A percentile compares a stretch with the other conserved stretches of the same genome.
Evolutionary conservation across 139 green algal genomes (phyloP).

Genomic region (Tetraselmis chui): DNA sequence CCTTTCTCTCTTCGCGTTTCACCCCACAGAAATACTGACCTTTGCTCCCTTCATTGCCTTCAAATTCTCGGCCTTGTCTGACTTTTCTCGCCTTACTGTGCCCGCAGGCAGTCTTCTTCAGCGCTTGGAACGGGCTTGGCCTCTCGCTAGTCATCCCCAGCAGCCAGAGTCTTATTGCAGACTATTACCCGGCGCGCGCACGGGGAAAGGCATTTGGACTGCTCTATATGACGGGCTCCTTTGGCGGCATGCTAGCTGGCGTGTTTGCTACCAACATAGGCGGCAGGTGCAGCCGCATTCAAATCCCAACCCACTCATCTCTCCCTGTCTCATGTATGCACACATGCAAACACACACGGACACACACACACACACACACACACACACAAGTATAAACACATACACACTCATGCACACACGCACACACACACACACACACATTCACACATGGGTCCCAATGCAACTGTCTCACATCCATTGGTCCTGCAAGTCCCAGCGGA

Average conservation of each 20-base stretch:
- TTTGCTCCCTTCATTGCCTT: neutral
- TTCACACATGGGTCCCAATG: too few species aligned
- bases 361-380: too few species aligned
- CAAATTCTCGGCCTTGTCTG: neutral
- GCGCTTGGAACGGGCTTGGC: conserved; percentile 60
- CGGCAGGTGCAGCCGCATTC: neutral
- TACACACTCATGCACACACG: too few species aligned
- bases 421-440: too few species aligned
- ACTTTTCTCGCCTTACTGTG: neutral
- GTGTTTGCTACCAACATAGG: conserved; percentile 66
- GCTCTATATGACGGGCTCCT: conserved; percentile 41
- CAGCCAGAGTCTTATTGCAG: conserved; percentile 53
- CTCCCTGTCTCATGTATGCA: too few species aligned
- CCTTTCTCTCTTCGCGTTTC: neutral
- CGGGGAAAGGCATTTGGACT: conserved; percentile 60
- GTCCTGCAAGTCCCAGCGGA: too few species aligned
- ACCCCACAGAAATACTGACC: conserved; percentile 1
- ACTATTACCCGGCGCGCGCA: conserved; percentile 47
- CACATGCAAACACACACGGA: too few species aligned
- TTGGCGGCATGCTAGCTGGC: conserved; percentile 47
- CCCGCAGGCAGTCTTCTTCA: conserved; percentile 37
- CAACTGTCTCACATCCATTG: too few species aligned
- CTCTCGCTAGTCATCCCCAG: conserved; percentile 68
- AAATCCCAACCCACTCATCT: too few species aligned
- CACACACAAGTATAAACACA: too few species aligned